Percentiles rank a stretch among this genome's conserved stretches.
phyloP scores from a whole-genome alignment of 1,284 basidiomycete species.

The Termitomyces sp. region DNA sequence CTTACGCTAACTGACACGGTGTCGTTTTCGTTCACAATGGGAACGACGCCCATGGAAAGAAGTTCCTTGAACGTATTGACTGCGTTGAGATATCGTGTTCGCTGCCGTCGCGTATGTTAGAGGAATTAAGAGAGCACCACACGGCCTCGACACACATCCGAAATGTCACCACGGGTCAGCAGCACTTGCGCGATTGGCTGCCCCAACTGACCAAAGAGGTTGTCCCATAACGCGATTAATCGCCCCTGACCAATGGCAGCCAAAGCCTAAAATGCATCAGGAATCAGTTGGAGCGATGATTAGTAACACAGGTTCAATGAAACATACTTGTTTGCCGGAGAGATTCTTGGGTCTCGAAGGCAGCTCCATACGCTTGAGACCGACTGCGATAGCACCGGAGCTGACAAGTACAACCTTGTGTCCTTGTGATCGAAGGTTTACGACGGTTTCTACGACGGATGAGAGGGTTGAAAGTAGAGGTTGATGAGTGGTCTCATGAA shows the following conservation, averaged over 20 bases:
- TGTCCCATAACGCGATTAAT: slow-evolving; percentile 96
- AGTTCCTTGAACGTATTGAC: slow-evolving; percentile 91
- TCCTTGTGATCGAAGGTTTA: slow-evolving; percentile 71
- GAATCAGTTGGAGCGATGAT: neutral
- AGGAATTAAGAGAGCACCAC: slow-evolving; percentile 13
- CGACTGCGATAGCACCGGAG: slow-evolving; percentile 95
- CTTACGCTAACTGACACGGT: slow-evolving; percentile 90
- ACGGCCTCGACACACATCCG: slow-evolving; percentile 66
- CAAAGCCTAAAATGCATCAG: slow-evolving; percentile 57
- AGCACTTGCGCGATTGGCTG: slow-evolving; percentile 96
- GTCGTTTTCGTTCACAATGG: slow-evolving; percentile 96
- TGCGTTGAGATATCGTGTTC: slow-evolving; percentile 90
- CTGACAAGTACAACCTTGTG: slow-evolving; percentile 95
- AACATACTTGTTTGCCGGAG: slow-evolving; percentile 79
- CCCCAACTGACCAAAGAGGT: slow-evolving; percentile 88
- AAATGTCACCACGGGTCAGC: slow-evolving; percentile 92
- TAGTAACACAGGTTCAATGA: neutral
- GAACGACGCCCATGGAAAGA: slow-evolving; percentile 85
- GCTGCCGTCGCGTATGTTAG: slow-evolving; percentile 39
- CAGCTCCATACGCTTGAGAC: slow-evolving; percentile 87
- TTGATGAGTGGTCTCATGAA: slow-evolving; percentile 85
- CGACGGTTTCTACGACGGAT: slow-evolving; percentile 88
- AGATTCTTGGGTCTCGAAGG: slow-evolving; percentile 78
- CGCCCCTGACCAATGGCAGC: slow-evolving; percentile 96
- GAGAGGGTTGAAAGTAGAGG: slow-evolving; percentile 90